Evolutionary conservation across 495 filamentous ascomycete species (phyloP).

Genomic region (Tirmania nivea): DNA sequence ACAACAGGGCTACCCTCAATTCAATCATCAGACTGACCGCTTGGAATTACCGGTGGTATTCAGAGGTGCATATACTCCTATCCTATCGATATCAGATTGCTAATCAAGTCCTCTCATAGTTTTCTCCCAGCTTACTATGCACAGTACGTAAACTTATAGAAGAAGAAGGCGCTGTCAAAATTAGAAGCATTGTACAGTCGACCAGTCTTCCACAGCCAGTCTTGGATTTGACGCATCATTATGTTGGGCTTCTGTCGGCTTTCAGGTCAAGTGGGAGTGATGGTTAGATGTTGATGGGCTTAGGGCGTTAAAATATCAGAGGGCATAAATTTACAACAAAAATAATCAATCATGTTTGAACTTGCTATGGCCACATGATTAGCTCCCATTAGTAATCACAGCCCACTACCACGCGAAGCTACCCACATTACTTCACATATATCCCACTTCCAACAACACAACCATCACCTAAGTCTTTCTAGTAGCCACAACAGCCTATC

Average conservation of each 20-base stretch:
- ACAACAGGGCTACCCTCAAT: slow-evolving; percentile 52
- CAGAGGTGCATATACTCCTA: slow-evolving; percentile 37
- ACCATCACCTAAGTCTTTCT: background rate
- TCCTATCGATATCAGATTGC: background rate
- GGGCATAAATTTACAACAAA: too few relatives aligned
- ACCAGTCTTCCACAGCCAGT: slow-evolving; percentile 84
- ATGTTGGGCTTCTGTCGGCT: slow-evolving; percentile 77
- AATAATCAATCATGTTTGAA: background rate
- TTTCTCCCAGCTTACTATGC: slow-evolving; percentile 71
- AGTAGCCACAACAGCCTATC: too few relatives aligned
- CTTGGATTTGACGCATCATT: slow-evolving; percentile 85
- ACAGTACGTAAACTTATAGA: slow-evolving; percentile 82
- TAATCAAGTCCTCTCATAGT: slow-evolving; percentile 29
- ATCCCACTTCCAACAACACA: background rate
- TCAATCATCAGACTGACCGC: slow-evolving; percentile 71
- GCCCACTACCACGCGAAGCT: too few relatives aligned
- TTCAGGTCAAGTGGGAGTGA: slow-evolving; percentile 92
- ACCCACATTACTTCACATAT: background rate
- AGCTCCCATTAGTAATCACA: background rate
- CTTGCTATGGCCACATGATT: background rate
- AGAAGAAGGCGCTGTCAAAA: slow-evolving; percentile 92
- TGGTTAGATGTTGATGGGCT: background rate
- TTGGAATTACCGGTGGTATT: slow-evolving; percentile 99
- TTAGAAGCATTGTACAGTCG: slow-evolving; percentile 88
- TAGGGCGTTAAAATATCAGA: background rate